Base-by-base conservation (phyloP, 345 rosid genomes). In the Raphanus sativus region DNA sequence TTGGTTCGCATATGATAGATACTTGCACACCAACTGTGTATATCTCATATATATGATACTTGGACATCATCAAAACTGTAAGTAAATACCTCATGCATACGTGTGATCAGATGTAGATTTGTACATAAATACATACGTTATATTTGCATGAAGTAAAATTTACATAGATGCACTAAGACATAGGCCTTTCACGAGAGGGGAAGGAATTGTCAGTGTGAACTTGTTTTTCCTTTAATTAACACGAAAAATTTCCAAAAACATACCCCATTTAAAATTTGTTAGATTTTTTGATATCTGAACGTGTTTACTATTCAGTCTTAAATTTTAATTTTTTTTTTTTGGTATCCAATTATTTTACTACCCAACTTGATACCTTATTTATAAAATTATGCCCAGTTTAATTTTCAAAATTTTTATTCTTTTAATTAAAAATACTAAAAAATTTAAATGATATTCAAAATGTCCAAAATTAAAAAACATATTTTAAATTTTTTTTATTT, bases 91-190 rank as follows among this genome's bases (percentile, higher is more conserved):
- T 38, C 45, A 13, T 45, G 2, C 5, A 45, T 12, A 48, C 10
- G 55, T 74, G 32, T 36, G 24, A 40, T 40, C 25, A 21, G 48
- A 17, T 58, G 12, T 73, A 50, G 15, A 64, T 4, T 11, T 25
- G 63, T 26, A 26, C 33, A 59, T 26, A 59, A 26, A 59, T 12
- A 38, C 8, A 70, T 26, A 62, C 30, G 50, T n/a, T 60, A 32
- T 36, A 74, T 64, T 11, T 17, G 69, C 69, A 65, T 68, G 65
- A 21, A 67, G 2, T 30, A 42, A 10, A 58, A 26, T 58, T 4
- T 17, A 45, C 16, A 59, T 30, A 45, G 34, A 32, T 59, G 12
- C 62, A 29, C n/a, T 30, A 21, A 40, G 15, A 61, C 29, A 54
- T 25, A 16, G 30, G 16, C 63, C 13, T 60, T 60, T 60, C 33